Base-by-base conservation (phyloP, 164 flowering plant genomes). In the Aristolochia contorta region DNA sequence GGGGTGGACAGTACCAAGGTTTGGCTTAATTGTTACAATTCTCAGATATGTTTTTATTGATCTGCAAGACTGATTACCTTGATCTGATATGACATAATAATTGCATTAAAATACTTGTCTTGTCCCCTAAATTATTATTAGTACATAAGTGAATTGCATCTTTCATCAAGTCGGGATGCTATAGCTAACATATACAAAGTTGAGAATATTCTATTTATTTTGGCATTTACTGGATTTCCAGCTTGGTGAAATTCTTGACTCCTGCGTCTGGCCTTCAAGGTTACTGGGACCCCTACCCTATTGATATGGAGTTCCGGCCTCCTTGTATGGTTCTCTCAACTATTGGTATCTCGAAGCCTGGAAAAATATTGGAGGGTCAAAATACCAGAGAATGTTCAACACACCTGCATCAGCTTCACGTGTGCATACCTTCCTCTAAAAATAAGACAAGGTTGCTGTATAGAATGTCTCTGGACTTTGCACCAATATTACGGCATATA, bases 1-100 rank as follows among this genome's bases (percentile, higher is more conserved):
- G 77, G 98, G 96, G 70, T 92, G 98, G 98, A 81, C 79, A 55
- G 93, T 92, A 22, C 98, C 98, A 4, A 89, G 91, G 98, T 91
- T 62, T 32, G 82, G 70, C 66, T 48, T 59, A 14, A 1, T 45
- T 3, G 9, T 50, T 18, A 20, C 14, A 60, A 23, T 4, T 56
- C 10, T 4, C 9, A 37, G 7, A 37, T 37, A 37, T 5, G 30
- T 37, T 37, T 37, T 37, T 37, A 37, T 37, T 37, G 10, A 37
- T 8, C 10, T 37, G 5, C 12, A 3, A 10, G 43, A 10, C 43
- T 37, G 43, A 37, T 37, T 37, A 37, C 1, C 43, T 10, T 8
- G 43, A 37, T 37, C 43, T 37, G 43, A 37, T 37, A 0, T 10
- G 9, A 10, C 43, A 37, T 37, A 10, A 37, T 37, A 37, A 0